Conservation (phyloP, 192 early-diverging fungal species). For the Jimgerdemannia flammicorona region DNA sequence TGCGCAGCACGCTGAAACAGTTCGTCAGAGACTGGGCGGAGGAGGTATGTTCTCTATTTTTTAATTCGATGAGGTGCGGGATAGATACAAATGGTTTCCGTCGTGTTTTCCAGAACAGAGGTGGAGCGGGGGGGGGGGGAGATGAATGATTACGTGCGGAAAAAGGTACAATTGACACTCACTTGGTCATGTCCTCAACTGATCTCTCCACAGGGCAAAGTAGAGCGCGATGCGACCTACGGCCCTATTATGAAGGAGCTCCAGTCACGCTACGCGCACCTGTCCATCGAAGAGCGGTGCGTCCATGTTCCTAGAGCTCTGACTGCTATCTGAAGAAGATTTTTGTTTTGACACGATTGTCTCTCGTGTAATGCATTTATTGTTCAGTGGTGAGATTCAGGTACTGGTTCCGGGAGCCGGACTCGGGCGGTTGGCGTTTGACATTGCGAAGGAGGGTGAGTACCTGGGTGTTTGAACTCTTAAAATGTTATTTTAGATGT, state of each 20-base stretch:
- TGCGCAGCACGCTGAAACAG: conserved; percentile 86
- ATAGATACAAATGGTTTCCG: no score
- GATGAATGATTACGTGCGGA: no score
- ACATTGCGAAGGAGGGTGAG: conserved; percentile 71
- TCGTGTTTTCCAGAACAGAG: no score
- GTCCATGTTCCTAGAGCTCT: background rate
- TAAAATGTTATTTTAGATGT: no score
- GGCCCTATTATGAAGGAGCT: conserved; percentile 75
- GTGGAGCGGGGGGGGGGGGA: no score
- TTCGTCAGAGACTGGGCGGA: conserved; percentile 94
- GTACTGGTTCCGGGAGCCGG: conserved; percentile 96
- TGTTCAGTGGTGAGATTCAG: conserved; percentile 48
- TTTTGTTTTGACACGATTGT: no score
- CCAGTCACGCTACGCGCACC: conserved; percentile 47
- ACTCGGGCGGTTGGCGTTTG: conserved; percentile 88
- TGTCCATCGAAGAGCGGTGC: conserved; percentile 50
- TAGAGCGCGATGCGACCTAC: conserved; percentile 79
- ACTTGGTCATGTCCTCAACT: background rate
- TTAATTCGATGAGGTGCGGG: background rate
- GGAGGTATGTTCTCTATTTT: conserved; percentile 47
- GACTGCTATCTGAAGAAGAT: background rate
- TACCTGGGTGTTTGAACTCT: background rate
- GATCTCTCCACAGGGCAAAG: conserved; percentile 47
- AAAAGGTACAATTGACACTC: background rate
- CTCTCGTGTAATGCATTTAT: conserved; percentile 4